Percentiles rank a stretch among this genome's conserved stretches.
These are phyloP conservation scores for Auricularia sp. DNA, from an alignment of 768 basidiomycete species.

Conservation along the genomic window DNA sequence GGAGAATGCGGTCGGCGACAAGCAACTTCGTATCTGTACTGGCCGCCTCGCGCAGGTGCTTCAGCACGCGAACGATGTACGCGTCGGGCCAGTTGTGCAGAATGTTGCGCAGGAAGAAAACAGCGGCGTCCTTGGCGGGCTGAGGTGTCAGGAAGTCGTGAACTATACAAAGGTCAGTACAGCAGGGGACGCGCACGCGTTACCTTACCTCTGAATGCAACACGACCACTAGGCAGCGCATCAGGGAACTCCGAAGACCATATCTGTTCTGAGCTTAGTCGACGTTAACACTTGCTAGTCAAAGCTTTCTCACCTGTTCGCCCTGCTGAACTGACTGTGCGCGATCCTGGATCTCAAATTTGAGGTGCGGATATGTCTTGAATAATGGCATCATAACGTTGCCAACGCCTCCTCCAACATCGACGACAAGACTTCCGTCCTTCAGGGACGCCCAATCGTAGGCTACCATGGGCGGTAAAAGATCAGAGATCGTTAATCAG, in stretches of 20 bases:
- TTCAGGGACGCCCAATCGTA: slow-evolving; percentile 41
- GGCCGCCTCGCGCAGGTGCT: slow-evolving; percentile 35
- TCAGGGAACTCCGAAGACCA: slow-evolving; percentile 54
- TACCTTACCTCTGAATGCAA: slow-evolving; percentile 41
- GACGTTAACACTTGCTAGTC: too few species aligned
- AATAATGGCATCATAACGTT: slow-evolving; percentile 6
- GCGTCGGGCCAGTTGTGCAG: slow-evolving; percentile 74
- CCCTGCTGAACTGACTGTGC: slow-evolving; percentile 5
- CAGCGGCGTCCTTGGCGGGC: slow-evolving; percentile 33
- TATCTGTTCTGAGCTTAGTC: slow-evolving; percentile 25
- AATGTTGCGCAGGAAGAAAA: slow-evolving; percentile 62
- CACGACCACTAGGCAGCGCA: slow-evolving; percentile 43
- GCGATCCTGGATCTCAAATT: slow-evolving; percentile 11
- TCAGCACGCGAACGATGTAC: slow-evolving; percentile 36
- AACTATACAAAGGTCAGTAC: slow-evolving; percentile 23
- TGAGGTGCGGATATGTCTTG: slow-evolving; percentile 8
- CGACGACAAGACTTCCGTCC: slow-evolving; percentile 10
- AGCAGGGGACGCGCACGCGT: not conserved
- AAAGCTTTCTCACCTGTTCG: not conserved
- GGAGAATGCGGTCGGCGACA: slow-evolving; percentile 62
- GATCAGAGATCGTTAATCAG: too few species aligned
- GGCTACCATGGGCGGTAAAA: not conserved
- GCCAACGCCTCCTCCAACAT: slow-evolving; percentile 14
- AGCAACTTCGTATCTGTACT: slow-evolving; percentile 44
- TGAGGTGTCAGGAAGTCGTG: slow-evolving; percentile 75